A percentile compares a stretch with the other conserved stretches of the same genome.
These are phyloP conservation scores for Noccaea caerulescens DNA, from an alignment of 345 rosid species.

Conservation along the genomic window DNA sequence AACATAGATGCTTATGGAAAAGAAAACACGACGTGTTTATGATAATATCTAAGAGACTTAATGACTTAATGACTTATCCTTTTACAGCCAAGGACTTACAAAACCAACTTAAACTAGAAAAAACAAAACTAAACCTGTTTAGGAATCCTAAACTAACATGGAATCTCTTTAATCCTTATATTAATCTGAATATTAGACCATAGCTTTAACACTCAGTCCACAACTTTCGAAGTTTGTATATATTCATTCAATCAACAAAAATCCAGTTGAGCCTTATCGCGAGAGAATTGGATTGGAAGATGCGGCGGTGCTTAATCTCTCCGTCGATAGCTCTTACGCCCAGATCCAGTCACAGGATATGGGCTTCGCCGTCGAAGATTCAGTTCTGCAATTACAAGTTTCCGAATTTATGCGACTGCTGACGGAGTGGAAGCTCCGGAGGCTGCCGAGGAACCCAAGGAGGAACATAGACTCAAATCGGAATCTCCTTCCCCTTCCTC, in stretches of 20 bases:
- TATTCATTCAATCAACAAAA: not conserved
- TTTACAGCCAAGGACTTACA: too few relatives aligned
- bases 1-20: too few relatives aligned
- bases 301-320: conserved; percentile 51
- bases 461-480: conserved; percentile 24
- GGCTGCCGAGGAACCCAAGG: conserved; percentile 44
- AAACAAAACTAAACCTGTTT: too few relatives aligned
- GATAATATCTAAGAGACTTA: too few relatives aligned
- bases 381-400: conserved; percentile 27
- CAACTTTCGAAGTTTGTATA: too few relatives aligned
- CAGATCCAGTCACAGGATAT: conserved; percentile 10
- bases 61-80: too few relatives aligned
- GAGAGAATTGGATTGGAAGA: conserved; percentile 18
- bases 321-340: conserved; percentile 43
- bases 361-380: conserved; percentile 21
- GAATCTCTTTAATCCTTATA: too few relatives aligned
- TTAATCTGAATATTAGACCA: too few relatives aligned
- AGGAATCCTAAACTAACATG: too few relatives aligned
- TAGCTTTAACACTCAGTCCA: too few relatives aligned
- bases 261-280: conserved; percentile 24
- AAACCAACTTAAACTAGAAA: too few relatives aligned
- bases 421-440: conserved; percentile 54
- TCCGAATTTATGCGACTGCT: conserved; percentile 48
- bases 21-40: too few relatives aligned
- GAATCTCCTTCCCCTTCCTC: conserved; percentile 39